phyloP scores from a whole-genome alignment of 2,329 filamentous ascomycete species.

The Davidsoniella eucalypti region DNA sequence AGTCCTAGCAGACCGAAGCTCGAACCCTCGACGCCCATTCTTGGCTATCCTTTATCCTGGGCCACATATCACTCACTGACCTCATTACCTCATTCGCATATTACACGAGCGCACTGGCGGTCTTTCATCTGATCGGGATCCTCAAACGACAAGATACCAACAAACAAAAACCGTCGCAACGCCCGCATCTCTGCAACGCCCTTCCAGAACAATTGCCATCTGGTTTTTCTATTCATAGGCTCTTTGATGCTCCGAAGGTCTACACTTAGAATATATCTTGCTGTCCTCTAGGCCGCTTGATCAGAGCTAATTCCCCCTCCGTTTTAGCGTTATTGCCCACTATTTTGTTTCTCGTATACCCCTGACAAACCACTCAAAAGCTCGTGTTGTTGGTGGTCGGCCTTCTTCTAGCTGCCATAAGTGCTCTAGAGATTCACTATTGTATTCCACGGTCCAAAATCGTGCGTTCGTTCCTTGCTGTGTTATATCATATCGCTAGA shows the following conservation, averaged over 20 bases:
- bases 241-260: neutral
- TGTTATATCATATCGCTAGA: neutral
- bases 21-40: no score
- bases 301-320: neutral
- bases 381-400: conserved; percentile 1
- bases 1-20: no score
- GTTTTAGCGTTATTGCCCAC: neutral
- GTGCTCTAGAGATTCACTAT: neutral
- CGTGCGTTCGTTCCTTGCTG: neutral
- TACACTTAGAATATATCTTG: neutral
- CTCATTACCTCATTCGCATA: no score
- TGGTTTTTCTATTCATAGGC: neutral
- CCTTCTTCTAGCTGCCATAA: no score
- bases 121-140: no score
- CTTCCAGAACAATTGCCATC: neutral
- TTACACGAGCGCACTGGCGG: no score
- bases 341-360: neutral
- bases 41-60: no score
- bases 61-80: no score
- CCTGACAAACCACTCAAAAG: neutral
- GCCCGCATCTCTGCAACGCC: no score
- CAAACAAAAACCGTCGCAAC: no score
- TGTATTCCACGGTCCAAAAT: neutral
- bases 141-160: no score
- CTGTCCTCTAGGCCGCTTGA: neutral